These are phyloP conservation scores for Suzukiozyma palmioleophila DNA, from an alignment of 1,139 yeast species.

Conservation along the genomic window DNA sequence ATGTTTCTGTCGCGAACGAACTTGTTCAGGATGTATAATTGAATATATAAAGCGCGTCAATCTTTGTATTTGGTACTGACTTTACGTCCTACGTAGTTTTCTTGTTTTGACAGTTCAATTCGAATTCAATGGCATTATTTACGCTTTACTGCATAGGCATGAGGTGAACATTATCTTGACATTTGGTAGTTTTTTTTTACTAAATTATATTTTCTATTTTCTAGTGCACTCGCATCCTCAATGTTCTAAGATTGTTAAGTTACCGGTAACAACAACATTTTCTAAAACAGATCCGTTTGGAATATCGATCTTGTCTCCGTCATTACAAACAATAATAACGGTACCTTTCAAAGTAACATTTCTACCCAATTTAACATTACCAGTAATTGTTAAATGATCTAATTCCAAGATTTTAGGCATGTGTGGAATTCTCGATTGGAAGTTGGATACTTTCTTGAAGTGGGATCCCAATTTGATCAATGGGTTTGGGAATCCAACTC, in stretches of 20 bases:
- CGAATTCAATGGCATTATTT: background rate
- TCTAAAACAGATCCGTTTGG: slow-evolving; percentile 94
- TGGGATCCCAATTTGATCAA: slow-evolving; percentile 94
- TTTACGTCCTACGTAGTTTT: too few relatives aligned
- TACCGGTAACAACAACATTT: slow-evolving; percentile 96
- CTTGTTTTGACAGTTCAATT: too few relatives aligned
- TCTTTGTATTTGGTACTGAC: background rate
- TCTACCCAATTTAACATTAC: slow-evolving; percentile 90
- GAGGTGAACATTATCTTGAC: too few relatives aligned
- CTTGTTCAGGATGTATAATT: slow-evolving; percentile 8
- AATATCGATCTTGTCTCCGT: slow-evolving; percentile 93
- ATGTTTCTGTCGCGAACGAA: slow-evolving; percentile 36
- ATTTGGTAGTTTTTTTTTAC: too few relatives aligned
- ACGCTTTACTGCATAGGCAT: background rate
- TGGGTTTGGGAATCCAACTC: slow-evolving; percentile 89
- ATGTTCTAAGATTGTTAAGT: slow-evolving; percentile 92
- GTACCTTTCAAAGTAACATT: slow-evolving; percentile 92
- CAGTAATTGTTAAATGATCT: slow-evolving; percentile 96
- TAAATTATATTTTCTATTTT: background rate
- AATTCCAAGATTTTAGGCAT: slow-evolving; percentile 95
- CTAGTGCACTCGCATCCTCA: slow-evolving; percentile 21
- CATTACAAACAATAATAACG: slow-evolving; percentile 94
- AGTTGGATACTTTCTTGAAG: slow-evolving; percentile 90
- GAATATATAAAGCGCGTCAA: slow-evolving; percentile 4
- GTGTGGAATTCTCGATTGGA: slow-evolving; percentile 86